Evolutionary conservation across 1,139 yeast genomes (phyloP).

Genomic region (Kodamaea sp.): DNA sequence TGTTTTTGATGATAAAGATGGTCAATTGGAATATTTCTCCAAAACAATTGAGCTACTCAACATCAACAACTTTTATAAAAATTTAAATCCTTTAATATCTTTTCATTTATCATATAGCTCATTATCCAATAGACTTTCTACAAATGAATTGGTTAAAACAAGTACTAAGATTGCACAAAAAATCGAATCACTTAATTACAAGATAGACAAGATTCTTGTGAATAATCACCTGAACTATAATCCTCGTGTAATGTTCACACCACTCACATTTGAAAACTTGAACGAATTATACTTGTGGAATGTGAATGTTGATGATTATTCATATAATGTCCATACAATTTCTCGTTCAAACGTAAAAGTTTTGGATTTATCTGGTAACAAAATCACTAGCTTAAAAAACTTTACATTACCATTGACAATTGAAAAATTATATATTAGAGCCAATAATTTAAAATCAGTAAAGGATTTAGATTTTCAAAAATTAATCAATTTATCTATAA

Average conservation of each 20-base stretch:
- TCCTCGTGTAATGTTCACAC: slow-evolving; percentile 8
- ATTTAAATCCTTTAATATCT: slow-evolving; percentile 11
- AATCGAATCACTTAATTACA: slow-evolving; percentile 15
- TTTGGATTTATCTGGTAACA: slow-evolving; percentile 20
- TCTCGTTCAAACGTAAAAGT: slow-evolving; percentile 10
- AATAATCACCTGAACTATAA: slow-evolving; percentile 11
- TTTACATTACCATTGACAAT: slow-evolving; percentile 15
- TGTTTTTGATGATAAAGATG: neutral
- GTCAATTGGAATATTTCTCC: slow-evolving; percentile 9
- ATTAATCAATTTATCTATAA: slow-evolving; percentile 4
- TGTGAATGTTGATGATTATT: slow-evolving; percentile 15
- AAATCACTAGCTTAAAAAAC: slow-evolving; percentile 14
- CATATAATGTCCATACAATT: slow-evolving; percentile 4
- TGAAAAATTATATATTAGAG: slow-evolving; percentile 14
- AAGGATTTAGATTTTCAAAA: slow-evolving; percentile 15
- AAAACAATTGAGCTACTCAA: slow-evolving; percentile 19
- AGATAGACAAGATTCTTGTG: slow-evolving; percentile 16
- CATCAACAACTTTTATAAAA: slow-evolving; percentile 16
- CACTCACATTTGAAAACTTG: slow-evolving; percentile 14
- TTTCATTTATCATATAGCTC: slow-evolving; percentile 17
- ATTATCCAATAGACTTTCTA: slow-evolving; percentile 3
- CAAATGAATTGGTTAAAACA: slow-evolving; percentile 5
- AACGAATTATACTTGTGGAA: slow-evolving; percentile 20
- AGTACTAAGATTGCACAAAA: slow-evolving; percentile 13
- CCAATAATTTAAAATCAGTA: slow-evolving; percentile 18